A percentile compares a stretch with the other conserved stretches of the same genome.
Conservation (phyloP, 1,284 basidiomycete species). For the Ceratobasidium sp. region DNA sequence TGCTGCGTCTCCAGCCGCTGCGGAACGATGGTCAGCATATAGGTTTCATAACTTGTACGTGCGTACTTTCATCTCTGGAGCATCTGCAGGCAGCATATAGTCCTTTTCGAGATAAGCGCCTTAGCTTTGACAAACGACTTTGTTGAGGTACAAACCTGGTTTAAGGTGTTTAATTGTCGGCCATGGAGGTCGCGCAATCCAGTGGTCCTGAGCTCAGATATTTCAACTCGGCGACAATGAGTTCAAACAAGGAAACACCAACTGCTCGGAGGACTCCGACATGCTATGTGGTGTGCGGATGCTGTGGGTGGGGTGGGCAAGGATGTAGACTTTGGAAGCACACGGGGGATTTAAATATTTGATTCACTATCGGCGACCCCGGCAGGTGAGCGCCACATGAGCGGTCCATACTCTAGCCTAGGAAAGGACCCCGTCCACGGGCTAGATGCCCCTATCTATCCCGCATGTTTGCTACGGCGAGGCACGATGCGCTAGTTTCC, state of each 20-base stretch:
- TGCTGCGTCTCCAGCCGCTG: conserved; percentile 39
- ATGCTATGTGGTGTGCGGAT: not conserved
- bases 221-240: not conserved
- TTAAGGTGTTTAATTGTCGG: conserved; percentile 18
- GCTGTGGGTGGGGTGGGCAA: not conserved
- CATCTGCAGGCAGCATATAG: conserved; percentile 36
- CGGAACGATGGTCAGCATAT: not conserved
- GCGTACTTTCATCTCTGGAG: conserved; percentile 28
- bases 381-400: conserved; percentile 4
- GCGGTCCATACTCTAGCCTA: not conserved
- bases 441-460: conserved; percentile 7
- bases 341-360: conserved; percentile 4
- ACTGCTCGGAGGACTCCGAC: conserved; percentile 3
- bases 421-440: not conserved
- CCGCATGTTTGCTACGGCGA: conserved; percentile 2
- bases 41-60: not conserved
- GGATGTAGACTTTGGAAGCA: too few relatives aligned
- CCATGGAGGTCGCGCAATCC: conserved; percentile 24
- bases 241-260: not conserved
- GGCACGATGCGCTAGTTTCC: not conserved
- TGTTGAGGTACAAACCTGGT: not conserved
- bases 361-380: conserved; percentile 8
- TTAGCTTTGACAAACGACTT: not conserved
- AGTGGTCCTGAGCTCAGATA: not conserved
- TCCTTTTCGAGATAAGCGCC: not conserved